Conservation (phyloP, 257 asterid species). For the Henckelia pumila region DNA sequence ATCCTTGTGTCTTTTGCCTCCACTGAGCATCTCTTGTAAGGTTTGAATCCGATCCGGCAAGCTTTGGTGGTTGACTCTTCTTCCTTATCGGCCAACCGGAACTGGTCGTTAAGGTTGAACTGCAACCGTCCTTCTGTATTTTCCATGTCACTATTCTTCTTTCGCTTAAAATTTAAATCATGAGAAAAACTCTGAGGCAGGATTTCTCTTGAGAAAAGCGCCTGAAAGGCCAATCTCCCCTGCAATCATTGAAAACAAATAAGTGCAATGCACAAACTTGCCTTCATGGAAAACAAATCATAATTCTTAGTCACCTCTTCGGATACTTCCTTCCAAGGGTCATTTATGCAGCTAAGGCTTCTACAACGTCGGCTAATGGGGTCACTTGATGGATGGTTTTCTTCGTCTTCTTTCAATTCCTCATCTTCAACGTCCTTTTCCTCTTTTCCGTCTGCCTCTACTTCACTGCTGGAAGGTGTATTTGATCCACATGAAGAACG, state of each 20-base stretch:
- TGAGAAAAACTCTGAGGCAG: constrained; percentile 93
- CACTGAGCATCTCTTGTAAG: constrained; percentile 89
- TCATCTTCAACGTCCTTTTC: constrained; percentile 40
- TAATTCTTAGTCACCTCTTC: constrained; percentile 61
- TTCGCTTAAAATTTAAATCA: constrained; percentile 41
- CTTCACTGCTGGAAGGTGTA: constrained; percentile 92
- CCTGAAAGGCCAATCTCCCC: constrained; percentile 90
- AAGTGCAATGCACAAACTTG: constrained; percentile 1
- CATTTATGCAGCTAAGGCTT: constrained; percentile 44
- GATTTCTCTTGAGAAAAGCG: constrained; percentile 77
- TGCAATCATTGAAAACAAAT: constrained; percentile 34
- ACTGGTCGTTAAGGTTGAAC: constrained; percentile 43
- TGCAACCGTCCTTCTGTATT: constrained; percentile 29
- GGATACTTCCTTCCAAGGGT: constrained; percentile 91
- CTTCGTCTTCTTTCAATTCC: constrained; percentile 45
- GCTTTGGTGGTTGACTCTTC: constrained; percentile 31
- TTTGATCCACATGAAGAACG: constrained; percentile 99
- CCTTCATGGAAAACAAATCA: not conserved
- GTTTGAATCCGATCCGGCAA: constrained; percentile 74
- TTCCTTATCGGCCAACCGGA: constrained; percentile 33
- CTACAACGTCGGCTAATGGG: constrained; percentile 63
- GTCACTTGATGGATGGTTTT: constrained; percentile 45
- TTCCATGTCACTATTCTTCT: constrained; percentile 27
- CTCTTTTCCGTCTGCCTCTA: constrained; percentile 67
- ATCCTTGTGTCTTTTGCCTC: constrained; percentile 72